These are phyloP conservation scores for Candida argentea DNA, from an alignment of 805 yeast genomes.

Conservation along the genomic window DNA sequence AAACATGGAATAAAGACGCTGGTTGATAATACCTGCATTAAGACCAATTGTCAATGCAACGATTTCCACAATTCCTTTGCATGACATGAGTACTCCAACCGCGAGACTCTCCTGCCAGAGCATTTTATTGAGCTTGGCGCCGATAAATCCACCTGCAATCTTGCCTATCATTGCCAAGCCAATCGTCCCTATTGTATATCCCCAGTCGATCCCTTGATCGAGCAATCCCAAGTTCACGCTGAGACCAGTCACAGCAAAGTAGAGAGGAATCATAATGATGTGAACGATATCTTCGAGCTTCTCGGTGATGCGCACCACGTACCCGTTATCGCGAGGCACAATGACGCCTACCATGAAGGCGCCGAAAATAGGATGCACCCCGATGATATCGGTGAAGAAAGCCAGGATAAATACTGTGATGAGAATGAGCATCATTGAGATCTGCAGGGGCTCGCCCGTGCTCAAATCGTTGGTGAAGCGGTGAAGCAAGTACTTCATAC, in stretches of 20 bases:
- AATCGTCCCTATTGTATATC: constrained; percentile 58
- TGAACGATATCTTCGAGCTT: constrained; percentile 73
- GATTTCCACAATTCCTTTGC: constrained; percentile 82
- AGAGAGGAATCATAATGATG: constrained; percentile 61
- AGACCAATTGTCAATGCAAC: constrained; percentile 70
- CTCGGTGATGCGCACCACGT: constrained; percentile 58
- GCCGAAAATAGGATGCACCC: constrained; percentile 81
- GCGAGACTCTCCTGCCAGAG: constrained; percentile 66
- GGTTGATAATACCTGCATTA: constrained; percentile 56
- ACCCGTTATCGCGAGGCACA: constrained; percentile 68
- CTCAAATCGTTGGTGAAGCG: constrained; percentile 44
- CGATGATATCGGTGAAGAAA: constrained; percentile 74
- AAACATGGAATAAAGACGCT: constrained; percentile 67
- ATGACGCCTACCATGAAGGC: constrained; percentile 72
- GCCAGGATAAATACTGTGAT: constrained; percentile 54
- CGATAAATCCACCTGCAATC: constrained; percentile 54
- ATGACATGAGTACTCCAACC: constrained; percentile 76
- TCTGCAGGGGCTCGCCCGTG: constrained; percentile 51
- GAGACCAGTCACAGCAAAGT: constrained; percentile 73
- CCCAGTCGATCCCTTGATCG: constrained; percentile 67
- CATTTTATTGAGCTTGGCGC: constrained; percentile 52
- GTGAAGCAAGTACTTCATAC: constrained; percentile 35
- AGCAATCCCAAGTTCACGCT: constrained; percentile 57
- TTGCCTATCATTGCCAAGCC: constrained; percentile 61
- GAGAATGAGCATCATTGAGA: constrained; percentile 47